Conservation (phyloP, 2,329 filamentous ascomycete species). For the Sarocladium brachiariae region DNA sequence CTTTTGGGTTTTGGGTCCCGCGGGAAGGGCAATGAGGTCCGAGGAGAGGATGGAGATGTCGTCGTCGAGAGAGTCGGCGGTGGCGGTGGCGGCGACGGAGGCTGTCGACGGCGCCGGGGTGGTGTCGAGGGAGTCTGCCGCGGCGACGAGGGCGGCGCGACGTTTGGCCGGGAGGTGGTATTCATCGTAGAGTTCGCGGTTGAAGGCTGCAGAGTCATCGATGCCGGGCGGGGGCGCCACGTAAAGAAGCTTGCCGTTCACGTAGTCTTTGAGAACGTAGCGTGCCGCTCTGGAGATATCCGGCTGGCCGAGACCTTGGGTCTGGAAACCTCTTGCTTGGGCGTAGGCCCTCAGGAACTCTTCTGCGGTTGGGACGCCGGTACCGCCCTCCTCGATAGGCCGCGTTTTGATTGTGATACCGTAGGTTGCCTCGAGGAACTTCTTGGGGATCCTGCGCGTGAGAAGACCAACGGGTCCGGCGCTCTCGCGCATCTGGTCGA, state of each 20-base stretch:
- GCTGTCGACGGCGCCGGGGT: constrained; percentile 22
- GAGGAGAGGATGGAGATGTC: constrained; percentile 27
- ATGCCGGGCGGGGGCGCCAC: constrained; percentile 68
- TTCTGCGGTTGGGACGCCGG: constrained; percentile 73
- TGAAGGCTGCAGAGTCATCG: constrained; percentile 71
- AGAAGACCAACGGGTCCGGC: constrained; percentile 85
- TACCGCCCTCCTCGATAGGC: constrained; percentile 86
- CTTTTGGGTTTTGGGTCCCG: constrained; percentile 66
- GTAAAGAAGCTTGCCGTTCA: constrained; percentile 90
- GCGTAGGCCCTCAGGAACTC: constrained; percentile 86
- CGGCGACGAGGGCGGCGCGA: constrained; percentile 53
- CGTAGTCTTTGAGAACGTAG: constrained; percentile 91
- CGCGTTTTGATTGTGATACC: constrained; percentile 81
- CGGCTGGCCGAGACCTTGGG: constrained; percentile 80
- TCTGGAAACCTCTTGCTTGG: constrained; percentile 81
- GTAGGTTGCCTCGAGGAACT: constrained; percentile 87
- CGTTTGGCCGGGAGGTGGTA: constrained; percentile 77
- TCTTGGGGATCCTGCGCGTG: constrained; percentile 75
- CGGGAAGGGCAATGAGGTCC: constrained; percentile 42
- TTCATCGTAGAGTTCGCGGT: constrained; percentile 79
- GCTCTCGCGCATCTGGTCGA: constrained; percentile 84
- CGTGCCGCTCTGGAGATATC: constrained; percentile 90
- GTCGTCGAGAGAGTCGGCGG: constrained; percentile 17
- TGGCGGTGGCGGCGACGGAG: background rate
- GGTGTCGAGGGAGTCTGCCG: constrained; percentile 36